A percentile compares a stretch with the other conserved stretches of the same genome.
phyloP scores from a whole-genome alignment of 345 rosid genomes.

The Stellera chamaejasme region DNA sequence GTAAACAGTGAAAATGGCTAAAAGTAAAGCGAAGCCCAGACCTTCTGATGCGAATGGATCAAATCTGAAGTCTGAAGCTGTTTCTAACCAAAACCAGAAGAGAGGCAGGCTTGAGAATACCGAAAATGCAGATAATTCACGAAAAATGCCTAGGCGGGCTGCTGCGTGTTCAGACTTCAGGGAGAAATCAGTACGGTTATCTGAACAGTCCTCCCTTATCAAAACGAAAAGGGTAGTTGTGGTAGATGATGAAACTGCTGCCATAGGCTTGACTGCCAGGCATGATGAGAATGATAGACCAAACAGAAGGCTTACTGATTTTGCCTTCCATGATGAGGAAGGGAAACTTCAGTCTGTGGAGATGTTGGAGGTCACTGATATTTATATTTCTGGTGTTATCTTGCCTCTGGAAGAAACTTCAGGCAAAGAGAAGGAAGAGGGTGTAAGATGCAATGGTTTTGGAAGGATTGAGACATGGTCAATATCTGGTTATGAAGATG shows the following conservation, averaged over 20 bases:
- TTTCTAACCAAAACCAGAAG: slow-evolving; percentile 12
- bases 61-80: no score
- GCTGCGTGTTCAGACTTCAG: slow-evolving; percentile 68
- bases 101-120: slow-evolving; percentile 18
- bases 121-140: slow-evolving; percentile 15
- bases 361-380: slow-evolving; percentile 46
- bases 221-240: slow-evolving; percentile 36
- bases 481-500: slow-evolving; percentile 70
- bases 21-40: no score
- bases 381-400: slow-evolving; percentile 46
- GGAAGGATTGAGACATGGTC: slow-evolving; percentile 49
- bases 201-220: slow-evolving; percentile 31
- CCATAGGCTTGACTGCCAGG: slow-evolving; percentile 28
- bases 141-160: slow-evolving; percentile 59
- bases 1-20: no score
- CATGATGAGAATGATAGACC: slow-evolving; percentile 25
- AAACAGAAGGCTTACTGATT: slow-evolving; percentile 52
- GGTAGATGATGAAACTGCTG: slow-evolving; percentile 46
- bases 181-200: slow-evolving; percentile 39
- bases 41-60: no score
- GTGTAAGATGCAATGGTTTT: slow-evolving; percentile 42
- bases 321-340: slow-evolving; percentile 31
- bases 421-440: slow-evolving; percentile 33
- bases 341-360: slow-evolving; percentile 40
- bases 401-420: slow-evolving; percentile 34